Evolutionary conservation across 164 flowering plant species (phyloP).

Genomic region (Umbilicus rupestris): DNA sequence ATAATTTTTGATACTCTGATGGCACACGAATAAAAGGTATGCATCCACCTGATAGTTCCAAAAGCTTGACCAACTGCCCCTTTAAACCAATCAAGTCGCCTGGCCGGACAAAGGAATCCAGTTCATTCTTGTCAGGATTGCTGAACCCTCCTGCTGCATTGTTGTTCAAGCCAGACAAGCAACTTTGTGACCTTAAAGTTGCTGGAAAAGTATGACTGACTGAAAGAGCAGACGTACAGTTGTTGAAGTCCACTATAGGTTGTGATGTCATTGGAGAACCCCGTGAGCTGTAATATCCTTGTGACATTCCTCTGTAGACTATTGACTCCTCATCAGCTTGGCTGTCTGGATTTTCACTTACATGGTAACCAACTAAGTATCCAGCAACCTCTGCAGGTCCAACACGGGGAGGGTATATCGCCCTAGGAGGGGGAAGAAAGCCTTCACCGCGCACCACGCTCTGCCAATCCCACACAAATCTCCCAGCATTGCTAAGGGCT

Average conservation of each 20-base stretch:
- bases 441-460: constrained; percentile 93
- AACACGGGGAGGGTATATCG: constrained; percentile 24
- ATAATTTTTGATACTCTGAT: constrained; percentile 62
- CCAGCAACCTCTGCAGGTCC: constrained; percentile 34
- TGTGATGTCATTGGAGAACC: constrained; percentile 39
- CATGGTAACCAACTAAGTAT: constrained; percentile 34
- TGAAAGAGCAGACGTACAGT: constrained; percentile 21
- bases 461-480: constrained; percentile 95
- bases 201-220: constrained; percentile 28
- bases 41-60: constrained; percentile 74
- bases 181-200: constrained; percentile 40
- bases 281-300: constrained; percentile 34
- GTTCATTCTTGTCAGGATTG: constrained; percentile 27
- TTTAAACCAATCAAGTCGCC: constrained; percentile 79
- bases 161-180: constrained; percentile 47
- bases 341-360: constrained; percentile 30
- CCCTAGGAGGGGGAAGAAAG: constrained; percentile 50
- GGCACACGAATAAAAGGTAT: constrained; percentile 58
- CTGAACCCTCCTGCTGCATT: constrained; percentile 20
- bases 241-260: constrained; percentile 42
- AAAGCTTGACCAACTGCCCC: constrained; percentile 61
- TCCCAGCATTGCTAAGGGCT: constrained; percentile 80
- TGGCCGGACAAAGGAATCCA: constrained; percentile 63
- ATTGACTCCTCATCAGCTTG: constrained; percentile 78
- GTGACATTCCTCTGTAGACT: constrained; percentile 50